phyloP scores from a whole-genome alignment of 2,329 filamentous ascomycete genomes.

The Teratosphaeria zuluensis region DNA sequence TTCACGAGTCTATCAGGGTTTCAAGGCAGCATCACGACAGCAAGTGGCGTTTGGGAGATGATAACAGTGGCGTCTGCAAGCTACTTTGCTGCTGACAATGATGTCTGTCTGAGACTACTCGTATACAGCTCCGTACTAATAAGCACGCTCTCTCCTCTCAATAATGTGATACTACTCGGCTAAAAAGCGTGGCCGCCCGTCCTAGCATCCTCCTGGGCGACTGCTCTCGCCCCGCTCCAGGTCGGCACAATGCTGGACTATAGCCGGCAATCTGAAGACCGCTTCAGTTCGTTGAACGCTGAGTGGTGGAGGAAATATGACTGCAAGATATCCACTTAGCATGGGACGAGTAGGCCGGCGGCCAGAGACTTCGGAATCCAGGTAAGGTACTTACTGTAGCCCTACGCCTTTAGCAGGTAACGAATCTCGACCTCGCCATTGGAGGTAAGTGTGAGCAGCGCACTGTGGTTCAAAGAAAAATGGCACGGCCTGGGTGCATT shows the following conservation, averaged over 20 bases:
- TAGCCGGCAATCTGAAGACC: background rate
- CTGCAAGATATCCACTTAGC: background rate
- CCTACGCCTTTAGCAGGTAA: background rate
- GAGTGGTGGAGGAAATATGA: background rate
- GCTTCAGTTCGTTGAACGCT: background rate
- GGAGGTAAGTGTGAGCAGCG: background rate
- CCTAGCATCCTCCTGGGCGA: too few species aligned
- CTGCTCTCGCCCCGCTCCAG: background rate
- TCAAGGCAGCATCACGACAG: too few species aligned
- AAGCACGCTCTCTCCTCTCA: too few species aligned
- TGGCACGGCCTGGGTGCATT: background rate
- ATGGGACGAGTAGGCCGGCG: background rate
- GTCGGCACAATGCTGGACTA: background rate
- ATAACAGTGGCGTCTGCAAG: too few species aligned
- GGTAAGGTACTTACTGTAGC: background rate
- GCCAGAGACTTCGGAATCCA: background rate
- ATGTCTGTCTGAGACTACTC: too few species aligned
- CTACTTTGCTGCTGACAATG: too few species aligned
- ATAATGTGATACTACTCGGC: too few species aligned
- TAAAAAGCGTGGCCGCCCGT: too few species aligned
- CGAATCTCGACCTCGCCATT: background rate
- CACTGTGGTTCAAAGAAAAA: background rate
- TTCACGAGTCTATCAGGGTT: too few species aligned
- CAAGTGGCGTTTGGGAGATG: too few species aligned
- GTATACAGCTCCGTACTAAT: too few species aligned